Percentiles rank a stretch among this genome's conserved stretches.
Evolutionary conservation across 345 rosid genomes (phyloP).

Genomic region (Bruguiera sexangula): DNA sequence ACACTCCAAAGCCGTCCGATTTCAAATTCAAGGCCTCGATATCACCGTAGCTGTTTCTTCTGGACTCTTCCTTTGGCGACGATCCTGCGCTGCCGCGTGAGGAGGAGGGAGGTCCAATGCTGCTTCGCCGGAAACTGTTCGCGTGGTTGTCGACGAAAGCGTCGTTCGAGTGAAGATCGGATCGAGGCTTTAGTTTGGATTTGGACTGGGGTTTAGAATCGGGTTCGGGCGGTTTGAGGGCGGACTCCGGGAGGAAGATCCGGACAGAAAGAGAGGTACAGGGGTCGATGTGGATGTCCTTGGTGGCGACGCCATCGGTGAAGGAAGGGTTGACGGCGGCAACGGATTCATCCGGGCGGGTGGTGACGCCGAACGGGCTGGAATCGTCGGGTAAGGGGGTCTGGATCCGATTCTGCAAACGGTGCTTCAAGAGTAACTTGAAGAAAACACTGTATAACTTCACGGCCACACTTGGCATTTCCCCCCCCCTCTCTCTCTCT

Average conservation of each 20-base stretch:
- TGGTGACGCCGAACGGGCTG: constrained; percentile 58
- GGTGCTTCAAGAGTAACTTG: constrained; percentile 82
- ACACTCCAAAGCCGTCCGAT: constrained; percentile 40
- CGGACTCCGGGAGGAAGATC: constrained; percentile 86
- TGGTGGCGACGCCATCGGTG: constrained; percentile 88
- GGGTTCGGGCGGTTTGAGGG: constrained; percentile 56
- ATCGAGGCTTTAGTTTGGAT: constrained; percentile 1
- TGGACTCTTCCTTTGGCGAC: constrained; percentile 23
- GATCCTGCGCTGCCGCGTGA: constrained; percentile 7
- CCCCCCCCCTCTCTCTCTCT: background rate
- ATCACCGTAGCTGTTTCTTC: constrained; percentile 39
- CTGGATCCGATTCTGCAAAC: constrained; percentile 75
- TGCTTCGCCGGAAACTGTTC: constrained; percentile 42
- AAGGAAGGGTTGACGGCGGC: constrained; percentile 70
- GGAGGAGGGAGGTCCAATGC: constrained; percentile 34
- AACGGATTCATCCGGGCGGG: constrained; percentile 81
- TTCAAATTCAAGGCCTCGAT: constrained; percentile 39
- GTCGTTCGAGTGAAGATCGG: constrained; percentile 8
- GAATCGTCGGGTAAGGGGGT: constrained; percentile 38
- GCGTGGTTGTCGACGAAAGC: background rate
- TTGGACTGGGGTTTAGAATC: constrained; percentile 30
- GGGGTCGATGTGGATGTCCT: constrained; percentile 93
- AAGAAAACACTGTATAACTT: constrained; percentile 89
- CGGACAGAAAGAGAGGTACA: constrained; percentile 74
- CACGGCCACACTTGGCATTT: constrained; percentile 87